phyloP scores from a whole-genome alignment of 129 eudicot genomes.

The Flaveria ramosissima region DNA sequence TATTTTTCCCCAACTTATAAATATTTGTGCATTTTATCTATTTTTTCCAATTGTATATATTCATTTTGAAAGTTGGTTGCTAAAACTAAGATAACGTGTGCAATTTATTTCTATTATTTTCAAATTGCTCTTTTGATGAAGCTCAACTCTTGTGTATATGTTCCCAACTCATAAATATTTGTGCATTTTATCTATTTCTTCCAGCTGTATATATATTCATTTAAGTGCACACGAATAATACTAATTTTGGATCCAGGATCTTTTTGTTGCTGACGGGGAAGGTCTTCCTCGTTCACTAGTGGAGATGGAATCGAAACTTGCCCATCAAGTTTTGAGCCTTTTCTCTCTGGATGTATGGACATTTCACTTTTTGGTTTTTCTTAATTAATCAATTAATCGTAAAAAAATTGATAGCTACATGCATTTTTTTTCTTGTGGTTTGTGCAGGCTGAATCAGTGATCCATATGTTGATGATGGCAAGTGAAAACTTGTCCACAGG shows the following conservation, averaged over 20 bases:
- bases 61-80: neutral
- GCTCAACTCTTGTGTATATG: neutral
- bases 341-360: constrained; percentile 66
- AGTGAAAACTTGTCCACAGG: constrained; percentile 69
- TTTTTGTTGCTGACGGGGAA: constrained; percentile 98
- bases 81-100: neutral
- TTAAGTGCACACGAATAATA: constrained; percentile 12
- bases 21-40: neutral
- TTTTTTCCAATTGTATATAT: constrained; percentile 2
- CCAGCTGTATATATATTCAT: neutral
- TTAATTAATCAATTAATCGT: neutral
- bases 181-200: neutral
- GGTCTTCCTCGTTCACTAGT: constrained; percentile 97
- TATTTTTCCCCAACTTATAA: too few relatives aligned
- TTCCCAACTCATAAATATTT: too few relatives aligned
- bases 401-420: neutral
- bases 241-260: constrained; percentile 56
- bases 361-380: neutral
- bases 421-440: neutral
- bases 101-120: neutral
- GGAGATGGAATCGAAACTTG: constrained; percentile 77
- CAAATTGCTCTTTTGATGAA: neutral
- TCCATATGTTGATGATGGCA: constrained; percentile 85
- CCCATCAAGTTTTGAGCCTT: constrained; percentile 72
- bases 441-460: constrained; percentile 70